These are phyloP conservation scores for Ophiostoma quercus DNA, from an alignment of 2,329 filamentous ascomycete species.

Conservation along the genomic window DNA sequence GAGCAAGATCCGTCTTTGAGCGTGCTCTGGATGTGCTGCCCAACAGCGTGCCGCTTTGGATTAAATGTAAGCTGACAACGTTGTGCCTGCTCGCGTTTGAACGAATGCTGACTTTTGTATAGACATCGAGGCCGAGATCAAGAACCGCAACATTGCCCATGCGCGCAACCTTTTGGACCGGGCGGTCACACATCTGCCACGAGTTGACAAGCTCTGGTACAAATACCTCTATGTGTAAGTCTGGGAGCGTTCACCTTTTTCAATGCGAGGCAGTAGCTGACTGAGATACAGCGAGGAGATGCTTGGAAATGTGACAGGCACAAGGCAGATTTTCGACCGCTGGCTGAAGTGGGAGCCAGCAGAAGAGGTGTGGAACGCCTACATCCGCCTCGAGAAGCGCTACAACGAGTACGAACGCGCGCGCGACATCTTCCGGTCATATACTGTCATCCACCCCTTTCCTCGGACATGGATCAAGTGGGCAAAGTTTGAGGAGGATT, in stretches of 20 bases:
- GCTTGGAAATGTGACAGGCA: constrained; percentile 86
- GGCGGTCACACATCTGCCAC: constrained; percentile 84
- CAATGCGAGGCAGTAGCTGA: not conserved
- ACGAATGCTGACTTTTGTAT: constrained; percentile 38
- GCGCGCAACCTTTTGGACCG: constrained; percentile 90
- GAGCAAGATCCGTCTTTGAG: constrained; percentile 90
- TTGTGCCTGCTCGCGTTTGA: not conserved
- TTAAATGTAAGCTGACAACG: constrained; percentile 38
- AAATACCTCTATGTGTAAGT: constrained; percentile 65
- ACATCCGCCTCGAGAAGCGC: constrained; percentile 94
- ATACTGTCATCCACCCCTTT: constrained; percentile 89
- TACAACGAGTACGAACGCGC: constrained; percentile 89
- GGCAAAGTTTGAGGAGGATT: constrained; percentile 95
- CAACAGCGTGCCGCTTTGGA: constrained; percentile 81
- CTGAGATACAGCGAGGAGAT: constrained; percentile 66
- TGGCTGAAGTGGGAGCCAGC: constrained; percentile 99
- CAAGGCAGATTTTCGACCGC: constrained; percentile 87
- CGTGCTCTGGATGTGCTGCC: constrained; percentile 86
- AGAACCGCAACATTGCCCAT: constrained; percentile 91
- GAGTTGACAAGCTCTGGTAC: constrained; percentile 97
- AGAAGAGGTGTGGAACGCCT: constrained; percentile 89
- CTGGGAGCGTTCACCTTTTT: not conserved
- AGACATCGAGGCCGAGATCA: constrained; percentile 93
- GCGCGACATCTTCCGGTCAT: constrained; percentile 82
- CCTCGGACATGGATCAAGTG: constrained; percentile 98